phyloP scores from a whole-genome alignment of 345 rosid genomes.

The Aegle marmelos region DNA sequence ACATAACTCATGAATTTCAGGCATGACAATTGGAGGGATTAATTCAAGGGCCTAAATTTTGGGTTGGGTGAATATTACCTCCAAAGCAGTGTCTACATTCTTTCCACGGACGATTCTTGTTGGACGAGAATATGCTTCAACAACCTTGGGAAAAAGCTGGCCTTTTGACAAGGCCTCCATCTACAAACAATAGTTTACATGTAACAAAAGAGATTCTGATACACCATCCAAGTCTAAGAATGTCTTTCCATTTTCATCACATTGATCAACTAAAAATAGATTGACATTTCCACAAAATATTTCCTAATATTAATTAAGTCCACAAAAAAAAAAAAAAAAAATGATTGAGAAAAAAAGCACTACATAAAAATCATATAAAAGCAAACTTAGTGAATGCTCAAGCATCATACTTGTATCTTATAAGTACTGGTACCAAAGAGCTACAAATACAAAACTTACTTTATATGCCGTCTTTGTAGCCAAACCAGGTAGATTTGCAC shows the following conservation, averaged over 20 bases:
- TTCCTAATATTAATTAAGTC: neutral
- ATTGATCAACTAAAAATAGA: neutral
- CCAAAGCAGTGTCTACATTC: constrained; percentile 51
- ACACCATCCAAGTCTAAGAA: neutral
- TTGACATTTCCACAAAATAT: neutral
- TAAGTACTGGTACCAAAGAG: neutral
- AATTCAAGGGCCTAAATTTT: neutral
- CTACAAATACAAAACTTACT: constrained; percentile 41
- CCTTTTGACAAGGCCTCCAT: constrained; percentile 71
- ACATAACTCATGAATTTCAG: neutral
- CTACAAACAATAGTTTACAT: constrained; percentile 36
- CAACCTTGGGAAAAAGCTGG: constrained; percentile 61
- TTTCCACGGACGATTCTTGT: constrained; percentile 91
- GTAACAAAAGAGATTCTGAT: neutral
- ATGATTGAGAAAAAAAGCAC: neutral
- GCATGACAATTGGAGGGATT: neutral
- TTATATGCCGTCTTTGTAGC: constrained; percentile 76
- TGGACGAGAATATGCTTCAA: constrained; percentile 94
- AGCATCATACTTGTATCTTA: neutral
- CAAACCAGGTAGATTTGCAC: constrained; percentile 72
- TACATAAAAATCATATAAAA: neutral
- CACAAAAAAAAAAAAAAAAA: neutral
- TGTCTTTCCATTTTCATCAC: neutral
- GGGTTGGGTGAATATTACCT: constrained; percentile 41
- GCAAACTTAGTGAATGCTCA: neutral